phyloP scores from a whole-genome alignment of 305 asterid species.

The Stenogyne calaminthoides region DNA sequence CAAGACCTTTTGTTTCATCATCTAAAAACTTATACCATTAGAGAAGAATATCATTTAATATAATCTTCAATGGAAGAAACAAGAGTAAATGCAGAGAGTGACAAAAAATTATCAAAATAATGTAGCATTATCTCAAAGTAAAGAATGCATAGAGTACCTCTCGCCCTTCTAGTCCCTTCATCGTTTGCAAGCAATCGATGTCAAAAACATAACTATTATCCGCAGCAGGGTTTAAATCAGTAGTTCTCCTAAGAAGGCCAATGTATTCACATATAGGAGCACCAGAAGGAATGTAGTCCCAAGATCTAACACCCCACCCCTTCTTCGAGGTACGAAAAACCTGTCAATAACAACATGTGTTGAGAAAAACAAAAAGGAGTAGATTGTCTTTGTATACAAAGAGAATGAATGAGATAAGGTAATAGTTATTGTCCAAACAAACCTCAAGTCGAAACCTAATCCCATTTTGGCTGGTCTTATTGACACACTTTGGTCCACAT shows the following conservation, averaged over 20 bases:
- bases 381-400: neutral
- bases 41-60: no score
- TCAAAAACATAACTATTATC: conserved; percentile 78
- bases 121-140: neutral
- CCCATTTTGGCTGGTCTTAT: conserved; percentile 63
- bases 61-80: no score
- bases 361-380: neutral
- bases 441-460: conserved; percentile 76
- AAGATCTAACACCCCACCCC: conserved; percentile 95
- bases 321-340: conserved; percentile 79
- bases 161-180: conserved; percentile 87
- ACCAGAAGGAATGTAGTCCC: conserved; percentile 91
- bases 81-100: no score
- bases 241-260: conserved; percentile 63
- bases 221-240: conserved; percentile 53
- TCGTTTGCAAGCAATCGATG: conserved; percentile 90
- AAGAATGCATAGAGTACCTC: conserved; percentile 53
- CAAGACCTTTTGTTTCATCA: no score
- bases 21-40: no score
- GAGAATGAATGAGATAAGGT: neutral
- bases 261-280: conserved; percentile 88
- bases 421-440: conserved; percentile 17
- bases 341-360: conserved; percentile 38
- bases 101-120: no score
- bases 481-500: conserved; percentile 78